Evolutionary conservation across 2,329 filamentous ascomycete genomes (phyloP).

Genomic region (Emydomyces testavorans): DNA sequence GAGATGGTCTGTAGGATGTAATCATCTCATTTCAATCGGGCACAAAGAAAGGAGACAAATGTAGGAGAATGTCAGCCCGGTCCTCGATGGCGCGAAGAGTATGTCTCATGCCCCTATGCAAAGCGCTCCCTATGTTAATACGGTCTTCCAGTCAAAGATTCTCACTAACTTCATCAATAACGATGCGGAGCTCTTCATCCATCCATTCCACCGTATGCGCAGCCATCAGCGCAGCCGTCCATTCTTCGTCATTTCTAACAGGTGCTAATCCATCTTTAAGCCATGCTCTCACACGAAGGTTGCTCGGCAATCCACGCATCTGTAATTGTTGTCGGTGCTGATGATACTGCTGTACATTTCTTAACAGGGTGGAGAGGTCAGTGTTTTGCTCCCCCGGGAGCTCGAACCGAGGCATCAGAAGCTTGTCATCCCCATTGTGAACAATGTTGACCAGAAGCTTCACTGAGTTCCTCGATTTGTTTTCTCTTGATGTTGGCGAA

Average conservation of each 20-base stretch:
- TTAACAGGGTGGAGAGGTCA: constrained; percentile 23
- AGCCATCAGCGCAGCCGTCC: constrained; percentile 35
- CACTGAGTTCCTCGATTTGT: constrained; percentile 1
- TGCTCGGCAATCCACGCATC: constrained; percentile 8
- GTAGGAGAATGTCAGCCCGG: background rate
- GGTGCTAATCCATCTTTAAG: constrained; percentile 33
- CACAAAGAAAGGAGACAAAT: no score
- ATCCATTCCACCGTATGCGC: constrained; percentile 38
- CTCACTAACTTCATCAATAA: constrained; percentile 25
- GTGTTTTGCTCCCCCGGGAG: constrained; percentile 24
- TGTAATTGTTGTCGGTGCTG: constrained; percentile 17
- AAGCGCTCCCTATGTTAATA: background rate
- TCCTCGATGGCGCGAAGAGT: no score
- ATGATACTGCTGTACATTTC: constrained; percentile 23
- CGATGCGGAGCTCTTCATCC: constrained; percentile 35
- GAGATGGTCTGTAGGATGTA: no score
- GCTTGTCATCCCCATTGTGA: constrained; percentile 27
- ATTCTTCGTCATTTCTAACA: constrained; percentile 33
- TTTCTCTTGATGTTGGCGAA: background rate
- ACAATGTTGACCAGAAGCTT: constrained; percentile 29
- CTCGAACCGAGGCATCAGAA: constrained; percentile 30
- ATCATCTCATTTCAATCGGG: no score
- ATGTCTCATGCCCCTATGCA: no score
- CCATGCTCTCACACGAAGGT: constrained; percentile 29
- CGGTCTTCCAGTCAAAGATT: background rate